These are phyloP conservation scores for Fistulifera solaris DNA, from an alignment of 108 stramenopile species.

Conservation along the genomic window DNA sequence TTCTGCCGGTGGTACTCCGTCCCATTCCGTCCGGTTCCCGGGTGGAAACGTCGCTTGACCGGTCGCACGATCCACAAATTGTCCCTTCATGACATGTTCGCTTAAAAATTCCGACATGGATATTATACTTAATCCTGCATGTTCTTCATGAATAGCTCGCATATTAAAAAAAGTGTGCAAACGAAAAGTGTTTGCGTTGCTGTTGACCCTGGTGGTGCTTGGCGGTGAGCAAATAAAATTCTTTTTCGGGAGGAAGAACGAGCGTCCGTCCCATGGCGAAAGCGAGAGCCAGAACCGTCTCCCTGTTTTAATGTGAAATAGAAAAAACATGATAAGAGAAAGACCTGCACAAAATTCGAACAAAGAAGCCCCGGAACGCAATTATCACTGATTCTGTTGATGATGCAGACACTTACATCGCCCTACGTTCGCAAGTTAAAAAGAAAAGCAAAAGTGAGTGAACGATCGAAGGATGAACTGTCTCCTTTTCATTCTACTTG, in stretches of 20 bases:
- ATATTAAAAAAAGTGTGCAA: conserved; percentile 77
- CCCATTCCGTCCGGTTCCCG: conserved; percentile 61
- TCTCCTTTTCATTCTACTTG: not conserved
- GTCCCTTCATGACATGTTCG: conserved; percentile 37
- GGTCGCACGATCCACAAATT: conserved; percentile 24
- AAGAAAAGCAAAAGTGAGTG: too few species aligned
- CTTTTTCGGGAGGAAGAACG: conserved; percentile 51
- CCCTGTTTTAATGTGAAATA: conserved; percentile 1
- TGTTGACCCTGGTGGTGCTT: conserved; percentile 42
- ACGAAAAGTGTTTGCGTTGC: conserved; percentile 52
- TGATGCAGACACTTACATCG: conserved; percentile 4
- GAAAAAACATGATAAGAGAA: too few species aligned
- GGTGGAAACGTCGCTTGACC: conserved; percentile 42
- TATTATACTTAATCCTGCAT: conserved; percentile 78
- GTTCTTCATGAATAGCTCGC: conserved; percentile 63
- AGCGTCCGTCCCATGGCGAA: conserved; percentile 85
- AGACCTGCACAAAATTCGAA: not conserved
- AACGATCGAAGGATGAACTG: too few species aligned
- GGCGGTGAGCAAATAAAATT: conserved; percentile 33
- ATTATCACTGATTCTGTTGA: conserved; percentile 5
- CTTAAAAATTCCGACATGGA: conserved; percentile 87
- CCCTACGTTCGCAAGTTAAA: too few species aligned
- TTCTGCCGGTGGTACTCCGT: conserved; percentile 39
- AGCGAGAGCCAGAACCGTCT: conserved; percentile 50
- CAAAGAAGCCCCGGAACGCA: conserved; percentile 10